phyloP scores from a whole-genome alignment of 192 early-diverging fungal genomes.

The Mortierella hygrophila region DNA sequence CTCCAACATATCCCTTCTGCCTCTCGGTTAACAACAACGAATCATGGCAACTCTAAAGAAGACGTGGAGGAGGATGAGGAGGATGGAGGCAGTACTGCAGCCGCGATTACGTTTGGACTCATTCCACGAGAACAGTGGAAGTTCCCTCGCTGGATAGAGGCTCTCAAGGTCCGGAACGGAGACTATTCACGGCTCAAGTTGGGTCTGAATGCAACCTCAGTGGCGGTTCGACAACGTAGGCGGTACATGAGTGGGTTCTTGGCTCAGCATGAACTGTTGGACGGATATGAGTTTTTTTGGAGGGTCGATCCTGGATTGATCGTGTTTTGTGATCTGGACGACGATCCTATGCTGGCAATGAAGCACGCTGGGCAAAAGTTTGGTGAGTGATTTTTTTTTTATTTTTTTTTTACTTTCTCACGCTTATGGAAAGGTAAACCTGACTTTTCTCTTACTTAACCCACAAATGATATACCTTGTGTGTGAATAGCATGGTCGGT shows the following conservation, averaged over 20 bases:
- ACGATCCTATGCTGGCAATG: conserved; percentile 76
- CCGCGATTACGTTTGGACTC: conserved; percentile 61
- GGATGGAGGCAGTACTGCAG: neutral
- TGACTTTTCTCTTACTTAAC: neutral
- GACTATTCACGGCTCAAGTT: conserved; percentile 23
- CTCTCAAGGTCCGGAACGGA: conserved; percentile 15
- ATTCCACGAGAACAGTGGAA: conserved; percentile 66
- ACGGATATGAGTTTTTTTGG: conserved; percentile 70
- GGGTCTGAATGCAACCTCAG: conserved; percentile 19
- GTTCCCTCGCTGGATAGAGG: conserved; percentile 62
- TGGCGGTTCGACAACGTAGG: conserved; percentile 14
- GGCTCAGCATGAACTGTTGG: conserved; percentile 59
- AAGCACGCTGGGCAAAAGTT: conserved; percentile 62
- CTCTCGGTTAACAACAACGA: neutral
- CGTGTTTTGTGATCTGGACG: conserved; percentile 66
- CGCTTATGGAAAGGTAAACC: no score
- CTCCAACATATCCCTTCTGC: conserved; percentile 52
- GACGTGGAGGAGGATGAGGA: neutral
- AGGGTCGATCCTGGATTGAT: conserved; percentile 72
- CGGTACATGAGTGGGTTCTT: conserved; percentile 62
- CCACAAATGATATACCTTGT: neutral
- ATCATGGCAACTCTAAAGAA: neutral
- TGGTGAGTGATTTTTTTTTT: conserved; percentile 46
- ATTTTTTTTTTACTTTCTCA: neutral
- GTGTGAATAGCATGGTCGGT: conserved; percentile 30